These are phyloP conservation scores for Grosmannia penicillata DNA, from an alignment of 2,329 filamentous ascomycete genomes.

Conservation along the genomic window DNA sequence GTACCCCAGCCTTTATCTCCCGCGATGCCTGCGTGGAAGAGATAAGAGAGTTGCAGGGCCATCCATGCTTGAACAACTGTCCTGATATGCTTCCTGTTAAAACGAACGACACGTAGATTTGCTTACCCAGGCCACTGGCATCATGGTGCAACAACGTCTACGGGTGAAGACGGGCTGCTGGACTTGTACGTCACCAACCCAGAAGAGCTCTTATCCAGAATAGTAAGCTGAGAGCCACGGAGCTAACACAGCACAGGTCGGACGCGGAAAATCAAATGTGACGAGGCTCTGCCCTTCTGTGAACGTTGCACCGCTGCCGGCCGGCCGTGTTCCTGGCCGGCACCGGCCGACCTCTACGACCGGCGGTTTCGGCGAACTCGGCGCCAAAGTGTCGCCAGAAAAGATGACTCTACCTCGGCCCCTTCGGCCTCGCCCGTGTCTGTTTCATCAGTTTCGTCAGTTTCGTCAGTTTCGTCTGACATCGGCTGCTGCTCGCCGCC, in stretches of 20 bases:
- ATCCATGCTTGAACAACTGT: too few species aligned
- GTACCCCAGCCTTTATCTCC: too few species aligned
- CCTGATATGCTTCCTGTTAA: too few species aligned
- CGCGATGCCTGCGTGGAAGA: too few species aligned
- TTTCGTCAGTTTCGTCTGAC: not conserved
- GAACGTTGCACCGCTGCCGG: not conserved
- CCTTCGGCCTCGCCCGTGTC: too few species aligned
- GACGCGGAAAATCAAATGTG: not conserved
- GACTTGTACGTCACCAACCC: not conserved
- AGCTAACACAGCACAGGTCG: not conserved
- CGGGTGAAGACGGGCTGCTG: not conserved
- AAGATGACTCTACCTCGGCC: too few species aligned
- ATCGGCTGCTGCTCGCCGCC: not conserved
- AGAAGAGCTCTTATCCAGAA: not conserved
- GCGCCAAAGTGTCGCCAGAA: too few species aligned
- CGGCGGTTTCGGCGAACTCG: not conserved
- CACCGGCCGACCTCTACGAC: not conserved
- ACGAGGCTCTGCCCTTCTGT: not conserved
- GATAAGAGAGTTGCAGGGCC: too few species aligned
- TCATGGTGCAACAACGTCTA: not conserved
- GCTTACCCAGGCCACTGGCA: too few species aligned
- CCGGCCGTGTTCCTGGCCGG: not conserved
- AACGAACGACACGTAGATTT: too few species aligned
- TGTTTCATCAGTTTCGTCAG: not conserved
- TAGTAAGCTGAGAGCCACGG: too few species aligned